Evolutionary conservation across 257 asterid genomes (phyloP).

Genomic region (Parsonsia alboflavescens): DNA sequence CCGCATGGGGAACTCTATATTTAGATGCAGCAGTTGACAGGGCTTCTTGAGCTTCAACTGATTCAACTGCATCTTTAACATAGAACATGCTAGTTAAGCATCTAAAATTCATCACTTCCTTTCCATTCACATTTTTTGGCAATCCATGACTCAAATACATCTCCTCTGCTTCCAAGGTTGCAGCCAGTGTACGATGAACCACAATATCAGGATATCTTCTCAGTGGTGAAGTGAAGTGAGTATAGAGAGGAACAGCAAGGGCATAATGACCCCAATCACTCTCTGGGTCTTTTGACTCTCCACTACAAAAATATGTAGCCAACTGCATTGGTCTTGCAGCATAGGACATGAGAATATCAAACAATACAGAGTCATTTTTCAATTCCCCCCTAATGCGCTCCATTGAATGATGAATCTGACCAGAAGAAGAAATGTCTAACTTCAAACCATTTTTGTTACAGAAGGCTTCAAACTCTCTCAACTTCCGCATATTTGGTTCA

Average conservation of each 20-base stretch:
- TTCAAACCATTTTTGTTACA: slow-evolving; percentile 64
- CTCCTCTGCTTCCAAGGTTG: slow-evolving; percentile 71
- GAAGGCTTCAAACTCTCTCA: slow-evolving; percentile 62
- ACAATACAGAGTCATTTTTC: slow-evolving; percentile 51
- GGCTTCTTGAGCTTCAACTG: slow-evolving; percentile 60
- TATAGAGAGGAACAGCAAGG: slow-evolving; percentile 74
- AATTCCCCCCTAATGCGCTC: slow-evolving; percentile 54
- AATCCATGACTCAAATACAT: slow-evolving; percentile 38
- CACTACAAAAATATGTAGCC: slow-evolving; percentile 81
- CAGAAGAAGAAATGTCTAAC: slow-evolving; percentile 60
- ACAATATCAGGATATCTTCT: slow-evolving; percentile 85
- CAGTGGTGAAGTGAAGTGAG: slow-evolving; percentile 91
- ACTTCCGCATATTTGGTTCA: slow-evolving; percentile 71
- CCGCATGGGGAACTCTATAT: slow-evolving; percentile 36
- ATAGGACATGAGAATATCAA: slow-evolving; percentile 65
- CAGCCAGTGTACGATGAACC: slow-evolving; percentile 85
- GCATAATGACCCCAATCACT: slow-evolving; percentile 62
- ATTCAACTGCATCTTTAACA: slow-evolving; percentile 39
- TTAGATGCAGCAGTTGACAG: slow-evolving; percentile 48
- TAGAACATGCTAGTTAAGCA: slow-evolving; percentile 56
- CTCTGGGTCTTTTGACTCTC: slow-evolving; percentile 39
- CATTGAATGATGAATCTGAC: slow-evolving; percentile 49
- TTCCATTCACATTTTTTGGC: slow-evolving; percentile 15
- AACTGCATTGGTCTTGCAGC: slow-evolving; percentile 91
- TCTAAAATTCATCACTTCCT: slow-evolving; percentile 26